Conservation (phyloP, 2,329 filamentous ascomycete genomes). For the Alternaria metachromatica region DNA sequence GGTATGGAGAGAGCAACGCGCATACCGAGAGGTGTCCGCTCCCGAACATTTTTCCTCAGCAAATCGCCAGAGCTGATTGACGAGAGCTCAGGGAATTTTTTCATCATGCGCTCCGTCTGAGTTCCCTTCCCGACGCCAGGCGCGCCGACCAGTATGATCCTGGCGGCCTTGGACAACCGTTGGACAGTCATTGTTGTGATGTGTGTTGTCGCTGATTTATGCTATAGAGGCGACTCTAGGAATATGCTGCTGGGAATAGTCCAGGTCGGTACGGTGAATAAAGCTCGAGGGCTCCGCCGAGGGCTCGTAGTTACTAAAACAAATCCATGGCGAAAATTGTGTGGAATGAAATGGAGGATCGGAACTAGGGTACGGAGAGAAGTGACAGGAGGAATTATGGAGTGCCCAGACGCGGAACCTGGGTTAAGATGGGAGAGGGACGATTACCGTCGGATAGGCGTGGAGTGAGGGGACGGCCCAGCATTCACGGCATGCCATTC, state of each 20-base stretch:
- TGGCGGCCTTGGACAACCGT: conserved; percentile 69
- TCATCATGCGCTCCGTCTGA: conserved; percentile 86
- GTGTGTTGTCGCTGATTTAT: not conserved
- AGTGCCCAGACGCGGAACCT: not conserved
- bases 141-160: conserved; percentile 92
- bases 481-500: conserved; percentile 2
- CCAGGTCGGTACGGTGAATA: conserved; percentile 22
- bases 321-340: conserved; percentile 17
- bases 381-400: not conserved
- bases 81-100: conserved; percentile 85
- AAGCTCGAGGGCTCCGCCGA: conserved; percentile 32
- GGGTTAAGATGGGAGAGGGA: not conserved
- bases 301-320: conserved; percentile 29
- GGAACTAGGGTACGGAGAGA: not conserved
- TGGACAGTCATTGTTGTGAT: conserved; percentile 28
- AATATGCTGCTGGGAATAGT: conserved; percentile 8
- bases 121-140: conserved; percentile 98
- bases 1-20: conserved; percentile 1
- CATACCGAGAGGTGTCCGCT: conserved; percentile 81
- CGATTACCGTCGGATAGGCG: conserved; percentile 7
- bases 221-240: not conserved
- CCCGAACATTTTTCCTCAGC: conserved; percentile 89
- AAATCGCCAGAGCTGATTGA: conserved; percentile 95
- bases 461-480: conserved; percentile 11
- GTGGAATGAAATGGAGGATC: not conserved